Base-by-base conservation (phyloP, 805 yeast genomes). In the Suhomyces xylopsoci region DNA sequence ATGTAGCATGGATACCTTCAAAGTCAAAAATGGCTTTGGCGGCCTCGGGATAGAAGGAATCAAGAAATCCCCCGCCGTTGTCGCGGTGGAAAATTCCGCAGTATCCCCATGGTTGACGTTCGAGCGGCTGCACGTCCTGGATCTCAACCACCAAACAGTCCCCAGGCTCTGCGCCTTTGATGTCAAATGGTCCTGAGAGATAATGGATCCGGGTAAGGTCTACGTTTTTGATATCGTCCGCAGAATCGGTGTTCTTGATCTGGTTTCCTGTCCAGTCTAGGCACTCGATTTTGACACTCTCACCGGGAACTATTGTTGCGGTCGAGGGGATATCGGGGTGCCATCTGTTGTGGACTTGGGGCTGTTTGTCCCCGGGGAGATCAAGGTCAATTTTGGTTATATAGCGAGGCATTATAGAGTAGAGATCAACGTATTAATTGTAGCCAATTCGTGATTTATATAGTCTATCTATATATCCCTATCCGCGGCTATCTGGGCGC, bases 251-350 rank as follows among this genome's bases (percentile, higher is more conserved):
- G 62, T 79, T 78, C 10, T 66, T 66, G 48, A 79, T 69, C 61
- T 79, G 83, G 50, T 79, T 79, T 10, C 83, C 83, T 7, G 82
- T 79, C 83, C 83, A 79, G 55, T 79, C 83, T 46, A 79, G 67
- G 55, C 83, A 79, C 56, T 79, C 82, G 40, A 78, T 65, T 52
- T 77, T 77, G 57, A 75, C 76, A 5, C 77, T 65, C 54, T 74
- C 77, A n/a, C 75, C 74, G 20, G 68, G 81, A 49, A 66, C 58
- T 43, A 79, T 71, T 9, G 68, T 67, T 40, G 62, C 72, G 32
- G 72, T 62, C 51, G 65, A 62, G 44, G 83, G 83, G 32, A 79
- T 65, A 49, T 78, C 81, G 8, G 82, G 82, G 58, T 79, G 82
- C 82, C 83, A 79, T 59, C 83, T 66, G 62, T 79, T 79, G 65